phyloP scores from a whole-genome alignment of 106 monocot species.

The Dioscorea dumetorum region DNA sequence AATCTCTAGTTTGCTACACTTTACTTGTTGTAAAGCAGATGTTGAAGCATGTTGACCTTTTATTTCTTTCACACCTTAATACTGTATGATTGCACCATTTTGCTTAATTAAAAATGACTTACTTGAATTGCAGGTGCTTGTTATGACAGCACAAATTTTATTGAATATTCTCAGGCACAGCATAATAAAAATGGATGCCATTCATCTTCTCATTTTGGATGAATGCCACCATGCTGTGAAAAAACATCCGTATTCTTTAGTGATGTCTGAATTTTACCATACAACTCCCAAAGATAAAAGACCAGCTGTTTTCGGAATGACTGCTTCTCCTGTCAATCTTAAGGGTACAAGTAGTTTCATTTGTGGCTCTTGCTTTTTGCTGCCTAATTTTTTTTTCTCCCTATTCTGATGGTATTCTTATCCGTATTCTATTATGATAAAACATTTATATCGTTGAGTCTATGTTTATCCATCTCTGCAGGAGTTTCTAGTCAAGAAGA shows the following conservation, averaged over 20 bases:
- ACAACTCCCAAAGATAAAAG: conserved; percentile 93
- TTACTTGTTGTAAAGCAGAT: no score
- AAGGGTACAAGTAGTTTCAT: conserved; percentile 49
- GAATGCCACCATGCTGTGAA: conserved; percentile 99
- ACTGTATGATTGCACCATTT: no score
- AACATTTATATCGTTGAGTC: no score
- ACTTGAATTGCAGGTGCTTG: conserved; percentile 71
- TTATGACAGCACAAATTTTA: conserved; percentile 99
- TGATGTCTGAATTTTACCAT: conserved; percentile 99
- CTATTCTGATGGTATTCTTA: neutral
- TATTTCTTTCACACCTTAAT: no score
- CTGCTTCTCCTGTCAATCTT: conserved; percentile 97
- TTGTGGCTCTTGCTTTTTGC: neutral
- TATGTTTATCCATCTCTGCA: conserved; percentile 6
- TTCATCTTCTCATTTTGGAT: conserved; percentile 96
- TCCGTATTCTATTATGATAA: neutral
- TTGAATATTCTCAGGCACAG: conserved; percentile 99
- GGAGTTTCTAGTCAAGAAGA: conserved; percentile 99
- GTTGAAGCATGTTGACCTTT: neutral
- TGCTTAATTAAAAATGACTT: neutral
- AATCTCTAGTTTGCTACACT: no score
- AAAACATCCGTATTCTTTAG: conserved; percentile 98
- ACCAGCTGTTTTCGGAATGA: conserved; percentile 97
- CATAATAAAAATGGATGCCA: conserved; percentile 92
- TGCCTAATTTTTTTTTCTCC: neutral